phyloP scores from a whole-genome alignment of 2,329 filamentous ascomycete species.

The Microcyclosporella mali region DNA sequence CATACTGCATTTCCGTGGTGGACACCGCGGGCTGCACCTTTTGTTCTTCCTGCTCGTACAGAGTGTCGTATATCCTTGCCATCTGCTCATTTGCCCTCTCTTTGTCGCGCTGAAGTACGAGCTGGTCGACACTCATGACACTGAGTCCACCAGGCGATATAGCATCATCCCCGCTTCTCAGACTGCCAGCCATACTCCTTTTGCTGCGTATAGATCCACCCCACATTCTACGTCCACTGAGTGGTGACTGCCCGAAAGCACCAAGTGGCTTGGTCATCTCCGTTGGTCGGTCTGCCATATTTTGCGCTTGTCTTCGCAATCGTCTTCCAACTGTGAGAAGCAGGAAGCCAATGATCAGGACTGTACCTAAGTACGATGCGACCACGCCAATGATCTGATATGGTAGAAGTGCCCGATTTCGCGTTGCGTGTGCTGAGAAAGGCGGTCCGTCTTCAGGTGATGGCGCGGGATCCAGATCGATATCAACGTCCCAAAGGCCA shows the following conservation, averaged over 20 bases:
- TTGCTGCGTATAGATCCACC: constrained; percentile 25
- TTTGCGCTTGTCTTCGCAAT: constrained; percentile 41
- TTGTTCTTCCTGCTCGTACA: constrained; percentile 74
- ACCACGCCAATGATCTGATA: constrained; percentile 78
- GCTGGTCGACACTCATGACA: constrained; percentile 56
- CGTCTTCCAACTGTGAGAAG: constrained; percentile 44
- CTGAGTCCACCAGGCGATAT: constrained; percentile 46
- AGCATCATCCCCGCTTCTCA: constrained; percentile 36
- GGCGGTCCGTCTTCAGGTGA: constrained; percentile 56
- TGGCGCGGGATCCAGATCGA: constrained; percentile 53
- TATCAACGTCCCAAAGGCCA: constrained; percentile 37
- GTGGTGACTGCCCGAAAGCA: constrained; percentile 31
- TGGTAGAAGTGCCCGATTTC: constrained; percentile 62
- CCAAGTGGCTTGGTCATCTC: constrained; percentile 50
- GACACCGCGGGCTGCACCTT: constrained; percentile 2
- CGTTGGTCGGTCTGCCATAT: constrained; percentile 48
- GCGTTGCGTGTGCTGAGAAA: constrained; percentile 52
- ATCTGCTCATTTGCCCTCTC: constrained; percentile 73
- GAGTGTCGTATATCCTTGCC: constrained; percentile 83
- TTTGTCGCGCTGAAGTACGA: constrained; percentile 67
- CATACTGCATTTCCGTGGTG: neutral
- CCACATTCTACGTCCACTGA: constrained; percentile 25
- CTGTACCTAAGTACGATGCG: constrained; percentile 71
- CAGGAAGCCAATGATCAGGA: constrained; percentile 64
- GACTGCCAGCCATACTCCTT: constrained; percentile 24